Percentiles rank a stretch among this genome's conserved stretches.
phyloP scores from a whole-genome alignment of 257 asterid species.

The Perilla frutescens region DNA sequence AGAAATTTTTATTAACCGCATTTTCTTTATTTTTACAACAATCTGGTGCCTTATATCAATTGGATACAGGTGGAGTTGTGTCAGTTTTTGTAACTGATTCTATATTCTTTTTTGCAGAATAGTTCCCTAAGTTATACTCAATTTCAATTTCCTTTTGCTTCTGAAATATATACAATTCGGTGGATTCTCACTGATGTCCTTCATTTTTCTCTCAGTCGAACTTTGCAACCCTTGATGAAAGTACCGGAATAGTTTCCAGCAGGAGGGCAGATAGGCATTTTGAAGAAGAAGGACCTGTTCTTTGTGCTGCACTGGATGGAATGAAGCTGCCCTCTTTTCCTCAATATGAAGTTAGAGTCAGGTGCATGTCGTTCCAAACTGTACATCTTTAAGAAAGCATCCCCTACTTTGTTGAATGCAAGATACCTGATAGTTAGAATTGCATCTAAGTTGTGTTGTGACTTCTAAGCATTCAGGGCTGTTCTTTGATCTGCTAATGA shows the following conservation, averaged over 20 bases:
- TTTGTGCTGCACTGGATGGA: slow-evolving; percentile 93
- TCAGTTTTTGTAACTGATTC: background rate
- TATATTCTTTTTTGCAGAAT: background rate
- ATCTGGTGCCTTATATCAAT: slow-evolving; percentile 3
- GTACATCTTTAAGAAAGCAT: slow-evolving; percentile 4
- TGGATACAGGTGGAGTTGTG: slow-evolving; percentile 2
- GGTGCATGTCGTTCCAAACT: slow-evolving; percentile 49
- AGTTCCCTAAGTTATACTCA: background rate
- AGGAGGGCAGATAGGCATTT: slow-evolving; percentile 99
- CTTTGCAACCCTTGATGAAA: slow-evolving; percentile 91
- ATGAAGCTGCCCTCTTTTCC: slow-evolving; percentile 84
- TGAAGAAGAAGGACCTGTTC: slow-evolving; percentile 97
- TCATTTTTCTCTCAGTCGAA: slow-evolving; percentile 62
- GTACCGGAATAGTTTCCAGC: slow-evolving; percentile 80
- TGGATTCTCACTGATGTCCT: slow-evolving; percentile 11
- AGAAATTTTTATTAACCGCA: slow-evolving; percentile 12
- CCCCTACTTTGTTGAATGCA: background rate
- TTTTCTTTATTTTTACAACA: slow-evolving; percentile 12
- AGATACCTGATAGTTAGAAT: background rate
- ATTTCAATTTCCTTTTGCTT: slow-evolving; percentile 14
- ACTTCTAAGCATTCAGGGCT: slow-evolving; percentile 6
- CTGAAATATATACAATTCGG: background rate
- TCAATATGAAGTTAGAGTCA: slow-evolving; percentile 92
- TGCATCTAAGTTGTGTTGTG: background rate
- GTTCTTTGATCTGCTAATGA: slow-evolving; percentile 7